Evolutionary conservation across 2,329 filamentous ascomycete genomes (phyloP).

Genomic region (Waltergamsia citrina): DNA sequence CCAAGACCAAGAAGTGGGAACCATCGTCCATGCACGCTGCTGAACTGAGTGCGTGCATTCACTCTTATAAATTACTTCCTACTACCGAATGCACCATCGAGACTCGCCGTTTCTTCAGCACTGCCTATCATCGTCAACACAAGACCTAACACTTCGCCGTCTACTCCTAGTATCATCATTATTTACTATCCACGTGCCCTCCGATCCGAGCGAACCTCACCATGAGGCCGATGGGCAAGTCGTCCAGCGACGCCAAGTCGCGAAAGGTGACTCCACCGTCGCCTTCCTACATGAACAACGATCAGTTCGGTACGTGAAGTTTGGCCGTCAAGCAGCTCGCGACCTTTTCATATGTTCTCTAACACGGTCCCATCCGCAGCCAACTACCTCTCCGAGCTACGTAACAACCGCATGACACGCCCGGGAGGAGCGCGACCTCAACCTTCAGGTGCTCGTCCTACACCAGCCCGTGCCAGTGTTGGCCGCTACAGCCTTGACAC

Average conservation of each 20-base stretch:
- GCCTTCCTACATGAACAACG: slow-evolving; percentile 55
- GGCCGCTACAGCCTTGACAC: slow-evolving; percentile 20
- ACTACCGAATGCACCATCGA: neutral
- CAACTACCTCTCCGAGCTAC: slow-evolving; percentile 61
- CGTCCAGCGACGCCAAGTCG: slow-evolving; percentile 23
- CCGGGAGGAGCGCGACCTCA: slow-evolving; percentile 64
- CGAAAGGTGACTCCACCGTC: slow-evolving; percentile 52
- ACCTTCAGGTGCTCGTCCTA: slow-evolving; percentile 26
- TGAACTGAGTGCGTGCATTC: too few relatives aligned
- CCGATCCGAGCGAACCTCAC: too few relatives aligned
- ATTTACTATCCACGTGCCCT: too few relatives aligned
- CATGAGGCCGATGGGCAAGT: slow-evolving; percentile 19
- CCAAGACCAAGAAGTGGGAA: neutral
- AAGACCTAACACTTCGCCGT: too few relatives aligned
- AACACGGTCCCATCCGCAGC: slow-evolving; percentile 32
- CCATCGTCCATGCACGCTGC: neutral
- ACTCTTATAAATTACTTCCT: neutral
- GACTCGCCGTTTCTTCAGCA: neutral
- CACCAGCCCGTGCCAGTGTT: slow-evolving; percentile 17
- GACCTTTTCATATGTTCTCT: slow-evolving; percentile 7
- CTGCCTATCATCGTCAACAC: neutral
- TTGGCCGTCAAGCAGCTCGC: neutral
- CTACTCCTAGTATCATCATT: too few relatives aligned
- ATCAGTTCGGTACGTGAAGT: slow-evolving; percentile 49
- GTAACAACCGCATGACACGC: slow-evolving; percentile 55